These are phyloP conservation scores for Phytophthora pinifolia DNA, from an alignment of 352 stramenopile genomes.

Conservation along the genomic window DNA sequence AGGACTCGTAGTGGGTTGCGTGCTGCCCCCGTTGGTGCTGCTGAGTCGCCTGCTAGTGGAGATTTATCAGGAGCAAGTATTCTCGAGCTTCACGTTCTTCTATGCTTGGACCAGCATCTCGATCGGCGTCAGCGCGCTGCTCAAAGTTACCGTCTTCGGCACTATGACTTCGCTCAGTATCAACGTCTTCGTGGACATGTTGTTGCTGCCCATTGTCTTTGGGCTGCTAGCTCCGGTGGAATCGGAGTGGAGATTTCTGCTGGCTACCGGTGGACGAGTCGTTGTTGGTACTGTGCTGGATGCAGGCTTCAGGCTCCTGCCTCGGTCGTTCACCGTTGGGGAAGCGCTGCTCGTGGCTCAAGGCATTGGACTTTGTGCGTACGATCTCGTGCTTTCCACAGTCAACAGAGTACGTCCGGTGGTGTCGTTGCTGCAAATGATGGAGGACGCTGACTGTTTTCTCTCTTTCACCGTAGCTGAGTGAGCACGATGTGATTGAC, in stretches of 20 bases:
- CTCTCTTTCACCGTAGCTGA: constrained; percentile 20
- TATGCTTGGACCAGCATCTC: constrained; percentile 60
- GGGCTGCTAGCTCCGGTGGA: constrained; percentile 33
- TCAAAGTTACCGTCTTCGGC: constrained; percentile 45
- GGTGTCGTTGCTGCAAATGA: not conserved
- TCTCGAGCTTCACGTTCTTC: constrained; percentile 49
- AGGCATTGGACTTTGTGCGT: constrained; percentile 45
- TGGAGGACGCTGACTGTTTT: not conserved
- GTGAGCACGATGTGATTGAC: constrained; percentile 24
- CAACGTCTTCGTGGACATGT: constrained; percentile 39
- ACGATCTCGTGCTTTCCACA: constrained; percentile 56
- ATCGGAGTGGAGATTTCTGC: constrained; percentile 31
- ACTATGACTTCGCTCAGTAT: constrained; percentile 38
- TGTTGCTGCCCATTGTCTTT: constrained; percentile 37
- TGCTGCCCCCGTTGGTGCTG: constrained; percentile 58
- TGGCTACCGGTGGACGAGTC: constrained; percentile 38
- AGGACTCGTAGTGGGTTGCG: constrained; percentile 58
- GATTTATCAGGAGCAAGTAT: constrained; percentile 23
- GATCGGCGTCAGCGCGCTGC: constrained; percentile 42
- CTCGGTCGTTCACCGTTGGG: constrained; percentile 71
- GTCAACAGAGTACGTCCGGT: constrained; percentile 33
- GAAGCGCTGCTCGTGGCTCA: constrained; percentile 72
- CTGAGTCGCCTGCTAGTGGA: constrained; percentile 52
- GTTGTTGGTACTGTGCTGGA: constrained; percentile 38
- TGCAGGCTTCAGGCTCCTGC: constrained; percentile 44